Base-by-base conservation (phyloP, 495 filamentous ascomycete genomes). In the Penicillium taxi region DNA sequence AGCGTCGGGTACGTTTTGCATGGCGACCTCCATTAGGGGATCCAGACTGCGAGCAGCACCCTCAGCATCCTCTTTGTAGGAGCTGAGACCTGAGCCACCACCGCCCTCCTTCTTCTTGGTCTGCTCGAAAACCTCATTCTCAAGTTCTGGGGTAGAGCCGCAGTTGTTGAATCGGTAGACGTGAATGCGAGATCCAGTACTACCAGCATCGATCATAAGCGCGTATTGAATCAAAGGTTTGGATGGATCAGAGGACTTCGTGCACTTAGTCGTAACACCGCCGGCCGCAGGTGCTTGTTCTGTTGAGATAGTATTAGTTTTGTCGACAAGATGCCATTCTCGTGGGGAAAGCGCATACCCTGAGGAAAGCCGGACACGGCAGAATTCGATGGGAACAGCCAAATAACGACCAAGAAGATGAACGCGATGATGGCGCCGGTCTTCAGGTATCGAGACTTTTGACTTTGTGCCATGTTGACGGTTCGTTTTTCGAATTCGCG, bases 91-190 rank as follows among this genome's bases (percentile, higher is more conserved):
- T 48, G 88, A 78, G 47, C 84, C 79, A 55, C 77, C 80, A 56
- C 78, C 81, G n/a, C n/a, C n/a, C 41, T 75, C 61, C 42, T 71
- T 81, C 70, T 82, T 84, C 50, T 80, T 74, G 12, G 87, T 96
- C 78, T 83, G 81, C 67, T 93, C 77, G 58, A 98, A 98, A 14
- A 81, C 70, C 56, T 98, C 91, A 49, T 78, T 67, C 56, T 98
- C 91, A 12, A 98, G 73, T 64, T 96, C 91, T n/a, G 91, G 91
- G 14, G 89, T 88, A 23, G 81, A 58, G 34, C 88, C 93, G 66
- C 91, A 98, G 69, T 96, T 98, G 69, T 96, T 98, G 76, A 98
- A 98, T 42, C 82, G 81, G 68, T 96, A 98, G 37, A 96, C 89
- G 64, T 98, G 91, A 54, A 98, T 95, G 37, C 91, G 84, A 42